Evolutionary conservation across 768 basidiomycete genomes (phyloP), one percentile per base, ranked within the genome.

Genomic region (Pleurotus eryngii): DNA sequence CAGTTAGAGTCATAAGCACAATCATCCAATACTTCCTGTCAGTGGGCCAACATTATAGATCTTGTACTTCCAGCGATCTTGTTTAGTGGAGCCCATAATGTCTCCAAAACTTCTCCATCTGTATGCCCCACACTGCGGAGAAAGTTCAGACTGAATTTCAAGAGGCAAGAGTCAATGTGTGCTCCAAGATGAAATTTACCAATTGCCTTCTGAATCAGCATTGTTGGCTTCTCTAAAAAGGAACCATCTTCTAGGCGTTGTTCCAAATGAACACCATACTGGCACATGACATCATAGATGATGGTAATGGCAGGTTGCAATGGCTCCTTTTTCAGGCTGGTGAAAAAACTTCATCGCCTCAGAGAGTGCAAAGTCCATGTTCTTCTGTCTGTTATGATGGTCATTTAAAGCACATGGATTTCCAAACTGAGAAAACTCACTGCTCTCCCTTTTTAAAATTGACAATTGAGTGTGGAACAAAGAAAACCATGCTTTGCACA

Each of bases 91-190:
- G 68, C 50, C 76, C 76, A 78, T 0, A 59, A 53, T 0, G 65
- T 60, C 45, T 79, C 76, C 0, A 70, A 64, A 0, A 61, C 72
- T 48, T 78, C 74, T 0, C 75, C 71, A 61, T 74, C 72, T 1
- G 63, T 67, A 2, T 65, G 64, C 8, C 67, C 70, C 24, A 59
- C 61, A 1, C 69, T 64, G 0, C 26, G 30, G 0, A 57, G 55
- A 22, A 64, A 63, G 46, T 74, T 72, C 26, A 76, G 63, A 0
- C 70, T 73, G 46, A 22, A 65, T 17, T 56, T 24, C 0, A 53
- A 24, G 15, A 59, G 60, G 47, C 67, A 68, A 1, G 26, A 20
- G 4, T 57, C n/a, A 4, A 50, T 51, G 51, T 68, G 67, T 6
- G 50, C 60, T 6, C 45, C 46, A 15, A 65, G 58, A 51, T 68